A percentile compares a stretch with the other conserved stretches of the same genome.
Conservation (phyloP, 2,329 filamentous ascomycete genomes). For the Torrubiella hemipterigena region DNA sequence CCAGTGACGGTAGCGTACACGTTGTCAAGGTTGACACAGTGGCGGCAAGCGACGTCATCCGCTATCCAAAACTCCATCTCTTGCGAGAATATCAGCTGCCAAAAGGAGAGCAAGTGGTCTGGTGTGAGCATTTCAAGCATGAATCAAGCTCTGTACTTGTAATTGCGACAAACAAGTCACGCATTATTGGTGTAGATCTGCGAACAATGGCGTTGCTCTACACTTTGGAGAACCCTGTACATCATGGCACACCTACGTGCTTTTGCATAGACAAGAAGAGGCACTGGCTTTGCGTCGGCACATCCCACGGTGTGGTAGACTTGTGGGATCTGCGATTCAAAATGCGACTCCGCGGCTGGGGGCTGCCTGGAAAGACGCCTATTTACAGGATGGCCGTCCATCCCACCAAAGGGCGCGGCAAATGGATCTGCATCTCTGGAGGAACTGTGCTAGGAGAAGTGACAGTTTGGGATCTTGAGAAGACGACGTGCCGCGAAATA, state of each 20-base stretch:
- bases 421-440: conserved; percentile 80
- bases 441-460: conserved; percentile 81
- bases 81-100: conserved; percentile 74
- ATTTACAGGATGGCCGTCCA: conserved; percentile 74
- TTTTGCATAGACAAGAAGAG: conserved; percentile 79
- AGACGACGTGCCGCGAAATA: conserved; percentile 75
- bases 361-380: conserved; percentile 65
- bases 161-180: conserved; percentile 75
- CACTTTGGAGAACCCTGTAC: conserved; percentile 71
- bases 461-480: conserved; percentile 92
- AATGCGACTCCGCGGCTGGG: conserved; percentile 78
- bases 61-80: conserved; percentile 67
- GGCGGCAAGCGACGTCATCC: conserved; percentile 36
- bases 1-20: conserved; percentile 79
- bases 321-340: conserved; percentile 97
- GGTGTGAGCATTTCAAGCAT: conserved; percentile 83
- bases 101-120: conserved; percentile 65
- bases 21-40: conserved; percentile 66
- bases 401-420: conserved; percentile 64
- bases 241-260: conserved; percentile 83
- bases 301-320: conserved; percentile 83
- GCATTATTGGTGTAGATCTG: conserved; percentile 74
- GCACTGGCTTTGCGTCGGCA: conserved; percentile 86
- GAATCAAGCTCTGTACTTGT: conserved; percentile 74
- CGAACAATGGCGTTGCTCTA: conserved; percentile 77